Evolutionary conservation across 1,139 yeast species (phyloP).

Genomic region (Candida dubliniensis): DNA sequence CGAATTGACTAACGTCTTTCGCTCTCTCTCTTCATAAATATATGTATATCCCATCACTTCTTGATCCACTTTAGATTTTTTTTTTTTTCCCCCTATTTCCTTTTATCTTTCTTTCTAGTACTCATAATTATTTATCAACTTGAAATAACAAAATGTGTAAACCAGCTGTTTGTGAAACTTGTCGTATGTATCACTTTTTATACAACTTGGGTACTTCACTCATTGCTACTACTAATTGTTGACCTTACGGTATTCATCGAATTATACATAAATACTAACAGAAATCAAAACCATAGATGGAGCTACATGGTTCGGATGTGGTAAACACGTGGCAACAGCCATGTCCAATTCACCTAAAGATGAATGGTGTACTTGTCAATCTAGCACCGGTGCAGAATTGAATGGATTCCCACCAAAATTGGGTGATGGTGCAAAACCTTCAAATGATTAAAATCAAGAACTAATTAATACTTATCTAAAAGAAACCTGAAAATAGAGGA

Average conservation of each 20-base stretch:
- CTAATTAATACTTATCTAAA: too few relatives aligned
- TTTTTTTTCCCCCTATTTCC: neutral
- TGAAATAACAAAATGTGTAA: slow-evolving; percentile 18
- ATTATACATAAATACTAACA: slow-evolving; percentile 9
- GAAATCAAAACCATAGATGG: slow-evolving; percentile 18
- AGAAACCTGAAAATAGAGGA: too few relatives aligned
- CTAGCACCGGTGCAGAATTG: slow-evolving; percentile 17
- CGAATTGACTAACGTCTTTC: too few relatives aligned
- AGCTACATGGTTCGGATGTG: slow-evolving; percentile 49
- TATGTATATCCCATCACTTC: too few relatives aligned
- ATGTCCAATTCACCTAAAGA: slow-evolving; percentile 35
- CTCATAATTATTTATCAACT: neutral
- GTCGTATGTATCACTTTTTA: slow-evolving; percentile 16
- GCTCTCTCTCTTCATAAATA: too few relatives aligned
- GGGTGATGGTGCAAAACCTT: slow-evolving; percentile 15
- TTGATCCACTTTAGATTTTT: neutral
- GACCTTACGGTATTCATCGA: too few relatives aligned
- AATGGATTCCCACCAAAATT: slow-evolving; percentile 19
- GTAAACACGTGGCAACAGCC: slow-evolving; percentile 42
- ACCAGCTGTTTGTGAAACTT: slow-evolving; percentile 19
- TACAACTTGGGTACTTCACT: too few relatives aligned
- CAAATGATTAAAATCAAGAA: too few relatives aligned
- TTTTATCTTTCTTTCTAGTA: neutral
- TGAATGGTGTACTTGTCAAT: slow-evolving; percentile 36
- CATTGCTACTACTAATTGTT: neutral